Conservation (phyloP, 1,284 basidiomycete genomes). For the Austropuccinia psidii region DNA sequence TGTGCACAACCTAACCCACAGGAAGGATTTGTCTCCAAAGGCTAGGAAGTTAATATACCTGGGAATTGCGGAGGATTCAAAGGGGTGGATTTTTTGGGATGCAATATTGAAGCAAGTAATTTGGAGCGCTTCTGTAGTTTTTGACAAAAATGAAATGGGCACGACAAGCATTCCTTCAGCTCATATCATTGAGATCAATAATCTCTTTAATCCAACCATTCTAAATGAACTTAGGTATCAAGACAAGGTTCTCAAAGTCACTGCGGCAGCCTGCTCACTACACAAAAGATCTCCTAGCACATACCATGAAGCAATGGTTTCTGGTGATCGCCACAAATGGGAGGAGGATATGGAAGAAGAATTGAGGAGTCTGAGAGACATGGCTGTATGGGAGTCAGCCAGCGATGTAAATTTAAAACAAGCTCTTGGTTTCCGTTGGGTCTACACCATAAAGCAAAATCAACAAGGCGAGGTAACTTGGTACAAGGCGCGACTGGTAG, state of each 20-base stretch:
- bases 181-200: too few species aligned
- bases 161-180: too few species aligned
- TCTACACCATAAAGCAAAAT: not conserved
- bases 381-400: not conserved
- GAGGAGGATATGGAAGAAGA: not conserved
- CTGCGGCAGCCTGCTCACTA: too few species aligned
- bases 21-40: not conserved
- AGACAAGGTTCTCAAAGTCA: too few species aligned
- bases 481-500: not conserved
- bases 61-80: not conserved
- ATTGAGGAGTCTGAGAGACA: not conserved
- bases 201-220: too few species aligned
- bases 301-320: not conserved
- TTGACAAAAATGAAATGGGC: too few species aligned
- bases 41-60: not conserved
- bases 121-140: not conserved
- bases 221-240: too few species aligned
- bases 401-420: not conserved
- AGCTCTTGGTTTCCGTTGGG: not conserved
- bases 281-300: too few species aligned
- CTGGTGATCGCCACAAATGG: not conserved
- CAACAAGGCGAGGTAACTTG: slow-evolving; percentile 3
- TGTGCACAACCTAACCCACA: not conserved
- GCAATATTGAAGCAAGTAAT: not conserved
- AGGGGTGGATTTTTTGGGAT: not conserved